These are phyloP conservation scores for Tothia fuscella DNA, from an alignment of 2,329 filamentous ascomycete genomes.

Conservation along the genomic window DNA sequence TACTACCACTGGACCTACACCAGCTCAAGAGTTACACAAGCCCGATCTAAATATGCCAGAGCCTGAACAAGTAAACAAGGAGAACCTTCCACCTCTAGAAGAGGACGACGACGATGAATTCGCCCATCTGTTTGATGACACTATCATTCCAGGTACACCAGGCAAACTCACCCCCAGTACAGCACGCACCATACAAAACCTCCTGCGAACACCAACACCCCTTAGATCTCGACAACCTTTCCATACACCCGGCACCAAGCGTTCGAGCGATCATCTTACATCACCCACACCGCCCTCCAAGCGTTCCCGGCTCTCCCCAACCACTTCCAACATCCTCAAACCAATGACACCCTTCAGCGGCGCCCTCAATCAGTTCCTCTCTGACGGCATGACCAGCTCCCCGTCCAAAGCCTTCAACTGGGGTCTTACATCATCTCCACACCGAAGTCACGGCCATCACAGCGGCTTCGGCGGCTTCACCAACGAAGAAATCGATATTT, in stretches of 20 bases:
- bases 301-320: conserved; percentile 17
- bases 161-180: conserved; percentile 45
- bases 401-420: conserved; percentile 20
- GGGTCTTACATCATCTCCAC: conserved; percentile 2
- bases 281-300: conserved; percentile 15
- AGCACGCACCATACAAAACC: conserved; percentile 39
- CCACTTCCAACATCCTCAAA: conserved; percentile 29
- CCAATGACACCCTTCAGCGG: conserved; percentile 46
- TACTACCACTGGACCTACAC: conserved; percentile 3
- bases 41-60: conserved; percentile 13
- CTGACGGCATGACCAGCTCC: conserved; percentile 32
- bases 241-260: conserved; percentile 25
- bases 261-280: too few species aligned
- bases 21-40: conserved; percentile 12
- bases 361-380: conserved; percentile 52
- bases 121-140: conserved; percentile 49
- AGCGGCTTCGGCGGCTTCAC: conserved; percentile 6
- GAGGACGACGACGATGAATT: conserved; percentile 35
- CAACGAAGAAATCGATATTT: conserved; percentile 15
- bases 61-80: conserved; percentile 41
- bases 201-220: conserved; percentile 35
- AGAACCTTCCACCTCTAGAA: conserved; percentile 38
- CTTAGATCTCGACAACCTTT: conserved; percentile 24
- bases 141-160: background rate
- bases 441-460: conserved; percentile 11